Evolutionary conservation across 2,329 filamentous ascomycete species (phyloP).

Genomic region (Celoporthe dispersa): DNA sequence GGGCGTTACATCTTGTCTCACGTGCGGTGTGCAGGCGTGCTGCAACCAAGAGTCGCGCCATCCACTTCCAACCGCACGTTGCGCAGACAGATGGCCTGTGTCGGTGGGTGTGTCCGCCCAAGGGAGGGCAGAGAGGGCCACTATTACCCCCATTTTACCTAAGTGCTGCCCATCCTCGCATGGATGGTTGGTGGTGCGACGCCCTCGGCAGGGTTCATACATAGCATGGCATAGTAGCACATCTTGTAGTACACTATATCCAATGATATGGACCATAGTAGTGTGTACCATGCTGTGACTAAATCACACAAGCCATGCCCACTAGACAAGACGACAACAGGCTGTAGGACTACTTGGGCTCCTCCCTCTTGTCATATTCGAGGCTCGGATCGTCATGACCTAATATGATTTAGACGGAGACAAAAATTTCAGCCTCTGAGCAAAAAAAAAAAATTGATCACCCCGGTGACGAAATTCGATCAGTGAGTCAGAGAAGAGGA

Average conservation of each 20-base stretch:
- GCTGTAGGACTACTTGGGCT: neutral
- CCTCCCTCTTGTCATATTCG: neutral
- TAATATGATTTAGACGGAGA: neutral
- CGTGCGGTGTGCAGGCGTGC: neutral
- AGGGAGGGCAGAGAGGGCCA: neutral
- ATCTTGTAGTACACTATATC: too few species aligned
- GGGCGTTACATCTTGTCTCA: neutral
- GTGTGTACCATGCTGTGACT: neutral
- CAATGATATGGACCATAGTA: too few species aligned
- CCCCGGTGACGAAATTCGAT: neutral
- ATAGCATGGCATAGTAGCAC: too few species aligned
- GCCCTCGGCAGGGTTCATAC: neutral
- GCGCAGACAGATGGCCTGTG: constrained; percentile 1
- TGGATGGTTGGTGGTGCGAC: neutral
- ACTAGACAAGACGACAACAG: neutral
- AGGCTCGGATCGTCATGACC: neutral
- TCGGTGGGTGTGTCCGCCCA: neutral
- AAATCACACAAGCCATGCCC: neutral
- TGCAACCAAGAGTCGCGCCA: constrained; percentile 2
- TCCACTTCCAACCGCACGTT: constrained; percentile 2
- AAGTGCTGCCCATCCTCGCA: neutral
- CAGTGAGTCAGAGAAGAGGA: neutral
- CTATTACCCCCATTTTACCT: constrained; percentile 21
- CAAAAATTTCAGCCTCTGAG: neutral
- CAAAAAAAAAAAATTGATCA: neutral